These are phyloP conservation scores for Gymnopus androsaceus DNA, from an alignment of 1,284 basidiomycete species.

Conservation along the genomic window DNA sequence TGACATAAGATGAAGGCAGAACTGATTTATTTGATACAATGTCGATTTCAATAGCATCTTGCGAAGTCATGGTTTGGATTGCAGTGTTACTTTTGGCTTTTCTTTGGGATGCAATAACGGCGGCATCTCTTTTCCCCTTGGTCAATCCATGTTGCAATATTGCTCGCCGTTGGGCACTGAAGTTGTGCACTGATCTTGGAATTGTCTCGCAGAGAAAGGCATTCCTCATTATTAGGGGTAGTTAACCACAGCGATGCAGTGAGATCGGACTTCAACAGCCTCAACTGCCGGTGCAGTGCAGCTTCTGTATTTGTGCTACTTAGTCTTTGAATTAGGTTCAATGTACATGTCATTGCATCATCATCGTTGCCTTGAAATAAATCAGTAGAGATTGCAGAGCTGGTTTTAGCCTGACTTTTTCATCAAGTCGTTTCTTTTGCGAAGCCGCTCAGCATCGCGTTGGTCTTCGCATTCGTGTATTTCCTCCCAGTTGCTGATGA, in stretches of 20 bases:
- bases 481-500: slow-evolving; percentile 34
- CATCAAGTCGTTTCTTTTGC: neutral
- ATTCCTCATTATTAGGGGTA: no score
- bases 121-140: no score
- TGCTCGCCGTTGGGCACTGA: neutral
- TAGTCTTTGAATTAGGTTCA: neutral
- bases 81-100: no score
- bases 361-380: neutral
- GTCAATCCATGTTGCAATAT: neutral
- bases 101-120: no score
- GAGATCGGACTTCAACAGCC: neutral
- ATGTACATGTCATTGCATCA: neutral
- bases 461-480: slow-evolving; percentile 36
- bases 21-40: no score
- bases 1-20: no score
- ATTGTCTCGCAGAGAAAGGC: no score
- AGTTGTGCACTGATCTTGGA: neutral
- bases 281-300: neutral
- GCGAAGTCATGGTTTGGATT: no score
- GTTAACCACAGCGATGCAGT: neutral
- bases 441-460: slow-evolving; percentile 28
- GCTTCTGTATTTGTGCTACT: neutral
- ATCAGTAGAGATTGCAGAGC: neutral
- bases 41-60: no score
- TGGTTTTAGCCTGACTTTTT: neutral